A percentile compares a stretch with the other conserved stretches of the same genome.
phyloP scores from a whole-genome alignment of 805 yeast genomes.

The Millerago galiae region DNA sequence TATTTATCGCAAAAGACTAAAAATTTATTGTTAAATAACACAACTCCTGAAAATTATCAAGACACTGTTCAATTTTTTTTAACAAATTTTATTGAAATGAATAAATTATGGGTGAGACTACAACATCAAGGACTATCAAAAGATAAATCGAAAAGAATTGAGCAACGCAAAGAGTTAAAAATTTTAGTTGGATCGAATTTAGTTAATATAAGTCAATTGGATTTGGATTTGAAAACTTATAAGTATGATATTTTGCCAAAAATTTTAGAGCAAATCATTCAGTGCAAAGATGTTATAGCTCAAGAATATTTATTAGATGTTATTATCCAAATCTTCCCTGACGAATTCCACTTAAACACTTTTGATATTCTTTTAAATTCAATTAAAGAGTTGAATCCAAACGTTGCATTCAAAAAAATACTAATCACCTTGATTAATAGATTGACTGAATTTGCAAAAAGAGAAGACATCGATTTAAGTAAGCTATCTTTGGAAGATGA shows the following conservation, averaged over 20 bases:
- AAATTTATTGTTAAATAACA: constrained; percentile 21
- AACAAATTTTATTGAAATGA: constrained; percentile 93
- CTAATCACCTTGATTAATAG: constrained; percentile 69
- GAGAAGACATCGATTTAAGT: constrained; percentile 27
- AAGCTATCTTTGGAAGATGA: constrained; percentile 16
- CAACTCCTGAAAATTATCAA: constrained; percentile 30
- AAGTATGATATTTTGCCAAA: constrained; percentile 59
- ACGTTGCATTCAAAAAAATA: constrained; percentile 60
- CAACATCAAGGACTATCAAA: constrained; percentile 93
- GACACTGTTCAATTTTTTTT: constrained; percentile 76
- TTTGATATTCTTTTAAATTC: constrained; percentile 61
- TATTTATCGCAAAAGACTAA: constrained; percentile 82
- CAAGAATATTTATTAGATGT: constrained; percentile 91
- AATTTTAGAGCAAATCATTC: constrained; percentile 82
- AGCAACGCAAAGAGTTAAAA: constrained; percentile 83
- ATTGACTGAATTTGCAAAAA: constrained; percentile 45
- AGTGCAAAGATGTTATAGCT: constrained; percentile 86
- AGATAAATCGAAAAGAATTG: constrained; percentile 65
- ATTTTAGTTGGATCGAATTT: constrained; percentile 90
- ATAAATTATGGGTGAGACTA: constrained; percentile 92
- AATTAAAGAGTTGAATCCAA: constrained; percentile 60
- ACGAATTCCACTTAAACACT: constrained; percentile 77
- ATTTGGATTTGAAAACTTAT: constrained; percentile 39
- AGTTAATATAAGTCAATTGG: constrained; percentile 72
- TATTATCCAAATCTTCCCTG: constrained; percentile 90